Evolutionary conservation across 768 basidiomycete genomes (phyloP), one percentile per base, ranked within the genome.

Genomic region (Trametes meyenii): DNA sequence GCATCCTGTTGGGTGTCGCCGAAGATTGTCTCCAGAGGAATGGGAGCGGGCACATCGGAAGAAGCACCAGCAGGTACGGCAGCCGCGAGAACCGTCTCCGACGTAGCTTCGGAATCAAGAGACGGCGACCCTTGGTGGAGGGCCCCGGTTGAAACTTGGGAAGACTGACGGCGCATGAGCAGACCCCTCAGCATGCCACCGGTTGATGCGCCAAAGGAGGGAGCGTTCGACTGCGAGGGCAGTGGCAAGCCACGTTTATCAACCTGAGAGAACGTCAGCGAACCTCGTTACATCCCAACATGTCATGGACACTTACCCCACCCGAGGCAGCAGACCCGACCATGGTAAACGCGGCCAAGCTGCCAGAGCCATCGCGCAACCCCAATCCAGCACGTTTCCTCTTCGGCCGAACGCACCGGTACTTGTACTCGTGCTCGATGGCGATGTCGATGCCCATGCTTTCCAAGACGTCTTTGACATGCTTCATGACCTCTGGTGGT

Each of bases 381-480:
- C 79, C 81, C 45, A 80, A 78, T 11, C 75, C 70, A 2, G 80
- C 75, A 78, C 86, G 92, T 74, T 81, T 83, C 73, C 81, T 82
- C 82, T 95, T 93, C 42, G 81, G 79, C 23, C 96, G 81, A 33
- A 94, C 81, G 72, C 96, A 97, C 62, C 92, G 80, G 70, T 89
- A 89, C 79, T 94, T 96, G 78, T 84, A 98, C 70, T 97, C 94
- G 65, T 87, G 89, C 77, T 99, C 97, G 35, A 85, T 75, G 68
- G 89, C 85, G 60, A 96, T 83, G 60, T 96, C 94, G 56, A 99
- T 79, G 19, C 96, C 97, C 93, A 98, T 94, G 35, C 83, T 84
- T 66, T 86, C 83, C 62, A 99, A 79, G 13, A 95, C 89, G 62
- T 82, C 81, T 69, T 84, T 83, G 33, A 98, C 84, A 71, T 94